Conservation (phyloP, 306 rosid species). For the Sphenostylis stenocarpa region DNA sequence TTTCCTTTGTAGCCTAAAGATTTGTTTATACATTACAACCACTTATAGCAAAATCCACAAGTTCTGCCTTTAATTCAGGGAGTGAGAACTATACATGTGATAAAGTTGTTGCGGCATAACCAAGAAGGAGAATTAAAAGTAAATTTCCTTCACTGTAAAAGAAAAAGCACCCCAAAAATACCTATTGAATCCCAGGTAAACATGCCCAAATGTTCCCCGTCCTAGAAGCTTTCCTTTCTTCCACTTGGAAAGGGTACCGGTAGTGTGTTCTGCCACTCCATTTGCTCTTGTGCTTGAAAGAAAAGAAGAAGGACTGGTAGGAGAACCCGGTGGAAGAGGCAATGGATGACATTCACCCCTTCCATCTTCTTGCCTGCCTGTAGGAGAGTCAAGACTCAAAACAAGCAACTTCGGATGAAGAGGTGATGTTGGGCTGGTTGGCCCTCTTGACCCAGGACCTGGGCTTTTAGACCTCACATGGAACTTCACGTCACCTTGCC, state of each 20-base stretch:
- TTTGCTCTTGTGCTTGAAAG: constrained; percentile 45
- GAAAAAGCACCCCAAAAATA: constrained; percentile 26
- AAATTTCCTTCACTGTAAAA: constrained; percentile 11
- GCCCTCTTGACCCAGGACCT: constrained; percentile 77
- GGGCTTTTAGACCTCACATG: constrained; percentile 70
- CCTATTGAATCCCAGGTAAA: constrained; percentile 93
- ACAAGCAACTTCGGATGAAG: constrained; percentile 62
- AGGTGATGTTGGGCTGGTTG: constrained; percentile 92
- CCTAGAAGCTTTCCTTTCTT: constrained; percentile 96
- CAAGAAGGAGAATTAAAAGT: constrained; percentile 21
- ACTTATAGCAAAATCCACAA: constrained; percentile 1
- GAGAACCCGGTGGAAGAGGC: constrained; percentile 97
- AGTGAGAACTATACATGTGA: constrained; percentile 19
- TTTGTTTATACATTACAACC: constrained; percentile 11
- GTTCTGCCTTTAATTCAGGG: constrained; percentile 7
- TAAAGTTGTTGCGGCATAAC: not conserved
- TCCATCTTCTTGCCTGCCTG: constrained; percentile 77
- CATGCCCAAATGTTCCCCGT: constrained; percentile 97
- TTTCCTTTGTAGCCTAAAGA: constrained; percentile 10
- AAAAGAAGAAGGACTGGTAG: constrained; percentile 77
- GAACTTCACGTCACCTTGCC: constrained; percentile 55
- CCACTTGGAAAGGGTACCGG: constrained; percentile 59
- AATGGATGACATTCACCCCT: constrained; percentile 72
- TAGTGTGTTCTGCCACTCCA: constrained; percentile 41
- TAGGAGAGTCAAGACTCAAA: constrained; percentile 69